Percentiles rank a stretch among this genome's conserved stretches.
These are phyloP conservation scores for Aspergillus diversus DNA, from an alignment of 495 filamentous ascomycete genomes.

Conservation along the genomic window DNA sequence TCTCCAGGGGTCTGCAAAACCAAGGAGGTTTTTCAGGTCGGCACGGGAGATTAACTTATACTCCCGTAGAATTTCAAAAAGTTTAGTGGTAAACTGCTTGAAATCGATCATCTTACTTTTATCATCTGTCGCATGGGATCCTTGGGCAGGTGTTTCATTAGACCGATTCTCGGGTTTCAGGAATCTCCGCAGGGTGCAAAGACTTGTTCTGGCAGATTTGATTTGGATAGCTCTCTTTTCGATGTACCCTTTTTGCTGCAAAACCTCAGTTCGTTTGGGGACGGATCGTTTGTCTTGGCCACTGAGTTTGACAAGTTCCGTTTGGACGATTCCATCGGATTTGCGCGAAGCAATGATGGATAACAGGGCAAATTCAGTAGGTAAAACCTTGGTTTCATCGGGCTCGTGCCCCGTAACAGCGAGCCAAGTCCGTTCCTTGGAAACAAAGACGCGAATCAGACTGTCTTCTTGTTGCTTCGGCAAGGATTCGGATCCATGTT, in stretches of 20 bases:
- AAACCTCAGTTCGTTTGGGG: constrained; percentile 74
- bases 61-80: constrained; percentile 53
- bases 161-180: constrained; percentile 30
- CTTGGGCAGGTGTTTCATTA: constrained; percentile 17
- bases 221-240: constrained; percentile 73
- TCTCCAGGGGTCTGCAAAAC: constrained; percentile 60
- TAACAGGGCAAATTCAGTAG: constrained; percentile 72
- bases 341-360: constrained; percentile 78
- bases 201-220: constrained; percentile 67
- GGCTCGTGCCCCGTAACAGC: constrained; percentile 79
- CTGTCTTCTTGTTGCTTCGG: neutral
- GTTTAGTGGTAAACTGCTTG: constrained; percentile 42
- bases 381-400: constrained; percentile 68
- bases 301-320: constrained; percentile 72
- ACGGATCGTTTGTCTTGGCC: constrained; percentile 90
- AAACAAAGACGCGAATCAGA: constrained; percentile 57
- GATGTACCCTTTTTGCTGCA: constrained; percentile 81
- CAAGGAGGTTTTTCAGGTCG: constrained; percentile 68
- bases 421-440: constrained; percentile 71
- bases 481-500: constrained; percentile 6
- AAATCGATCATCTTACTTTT: constrained; percentile 42
- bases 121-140: constrained; percentile 4
- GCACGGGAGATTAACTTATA: constrained; percentile 52
- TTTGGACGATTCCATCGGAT: constrained; percentile 74
- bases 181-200: constrained; percentile 66